phyloP scores from a whole-genome alignment of 345 rosid genomes.

The Euphorbia lathyris region DNA sequence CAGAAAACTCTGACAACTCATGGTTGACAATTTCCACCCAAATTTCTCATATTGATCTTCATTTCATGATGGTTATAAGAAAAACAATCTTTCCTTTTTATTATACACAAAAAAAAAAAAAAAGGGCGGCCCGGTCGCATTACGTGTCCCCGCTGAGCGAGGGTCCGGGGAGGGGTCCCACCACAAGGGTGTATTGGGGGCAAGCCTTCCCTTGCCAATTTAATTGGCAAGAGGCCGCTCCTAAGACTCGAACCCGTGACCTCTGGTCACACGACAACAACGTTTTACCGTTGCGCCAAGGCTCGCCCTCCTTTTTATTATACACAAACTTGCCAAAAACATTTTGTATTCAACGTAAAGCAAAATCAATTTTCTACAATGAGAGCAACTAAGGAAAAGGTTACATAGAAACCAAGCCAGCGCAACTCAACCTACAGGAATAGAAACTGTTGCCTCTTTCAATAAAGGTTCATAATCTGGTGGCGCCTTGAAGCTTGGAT shows the following conservation, averaged over 20 bases:
- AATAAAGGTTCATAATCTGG: constrained; percentile 75
- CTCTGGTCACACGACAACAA: too few species aligned
- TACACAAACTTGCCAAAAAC: neutral
- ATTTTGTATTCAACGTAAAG: neutral
- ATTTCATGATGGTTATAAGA: neutral
- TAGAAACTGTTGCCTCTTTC: constrained; percentile 71
- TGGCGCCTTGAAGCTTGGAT: constrained; percentile 82
- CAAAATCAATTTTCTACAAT: neutral
- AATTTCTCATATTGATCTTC: constrained; percentile 1
- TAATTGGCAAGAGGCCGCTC: too few species aligned
- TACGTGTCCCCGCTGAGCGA: too few species aligned
- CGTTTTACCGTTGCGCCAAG: too few species aligned
- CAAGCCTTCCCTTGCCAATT: too few species aligned
- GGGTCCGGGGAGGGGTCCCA: too few species aligned
- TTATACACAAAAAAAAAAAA: too few species aligned
- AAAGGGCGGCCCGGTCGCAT: too few species aligned
- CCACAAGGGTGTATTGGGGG: too few species aligned
- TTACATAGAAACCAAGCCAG: constrained; percentile 6
- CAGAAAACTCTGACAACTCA: neutral
- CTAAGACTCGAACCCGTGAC: too few species aligned
- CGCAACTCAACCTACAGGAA: constrained; percentile 58
- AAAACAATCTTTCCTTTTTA: neutral
- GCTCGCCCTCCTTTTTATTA: too few species aligned
- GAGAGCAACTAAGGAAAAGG: neutral
- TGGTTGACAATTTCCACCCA: neutral